Percentiles rank a stretch among this genome's conserved stretches.
Conservation (phyloP, 2,329 filamentous ascomycete genomes). For the Purpureocillium takamizusanense region DNA sequence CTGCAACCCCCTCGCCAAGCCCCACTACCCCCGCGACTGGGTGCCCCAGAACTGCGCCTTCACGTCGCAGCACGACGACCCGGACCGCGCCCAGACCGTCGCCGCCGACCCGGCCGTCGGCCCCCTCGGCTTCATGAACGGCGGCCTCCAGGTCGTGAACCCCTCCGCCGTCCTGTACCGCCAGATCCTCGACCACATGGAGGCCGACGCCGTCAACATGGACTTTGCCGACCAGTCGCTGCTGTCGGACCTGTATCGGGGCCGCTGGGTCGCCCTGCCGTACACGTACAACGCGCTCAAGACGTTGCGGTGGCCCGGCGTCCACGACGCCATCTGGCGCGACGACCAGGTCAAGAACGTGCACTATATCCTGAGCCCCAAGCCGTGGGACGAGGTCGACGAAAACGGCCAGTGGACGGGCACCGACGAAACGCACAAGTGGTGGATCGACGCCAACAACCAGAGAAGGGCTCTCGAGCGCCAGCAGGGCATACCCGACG, state of each 20-base stretch:
- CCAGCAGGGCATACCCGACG: constrained; percentile 22
- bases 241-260: constrained; percentile 44
- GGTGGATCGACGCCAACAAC: constrained; percentile 45
- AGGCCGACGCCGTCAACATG: constrained; percentile 34
- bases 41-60: constrained; percentile 48
- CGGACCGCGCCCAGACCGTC: constrained; percentile 34
- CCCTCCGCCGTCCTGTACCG: constrained; percentile 38
- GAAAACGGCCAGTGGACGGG: constrained; percentile 32
- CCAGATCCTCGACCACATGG: constrained; percentile 42
- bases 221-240: constrained; percentile 53
- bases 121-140: constrained; percentile 36
- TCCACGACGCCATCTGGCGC: constrained; percentile 47
- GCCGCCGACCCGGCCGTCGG: constrained; percentile 34
- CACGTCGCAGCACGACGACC: constrained; percentile 40
- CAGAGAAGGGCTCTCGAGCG: constrained; percentile 33
- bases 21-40: constrained; percentile 72
- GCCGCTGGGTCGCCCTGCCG: constrained; percentile 48
- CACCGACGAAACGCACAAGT: constrained; percentile 39
- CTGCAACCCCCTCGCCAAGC: constrained; percentile 71
- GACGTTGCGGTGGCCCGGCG: constrained; percentile 43
- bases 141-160: constrained; percentile 48
- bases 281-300: constrained; percentile 57
- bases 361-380: constrained; percentile 52
- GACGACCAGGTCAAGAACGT: constrained; percentile 51
- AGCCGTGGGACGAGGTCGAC: constrained; percentile 50